Percentiles rank a stretch among this genome's conserved stretches.
Evolutionary conservation across 2,329 filamentous ascomycete species (phyloP).

Genomic region (Sporothrix brunneoviolacea): DNA sequence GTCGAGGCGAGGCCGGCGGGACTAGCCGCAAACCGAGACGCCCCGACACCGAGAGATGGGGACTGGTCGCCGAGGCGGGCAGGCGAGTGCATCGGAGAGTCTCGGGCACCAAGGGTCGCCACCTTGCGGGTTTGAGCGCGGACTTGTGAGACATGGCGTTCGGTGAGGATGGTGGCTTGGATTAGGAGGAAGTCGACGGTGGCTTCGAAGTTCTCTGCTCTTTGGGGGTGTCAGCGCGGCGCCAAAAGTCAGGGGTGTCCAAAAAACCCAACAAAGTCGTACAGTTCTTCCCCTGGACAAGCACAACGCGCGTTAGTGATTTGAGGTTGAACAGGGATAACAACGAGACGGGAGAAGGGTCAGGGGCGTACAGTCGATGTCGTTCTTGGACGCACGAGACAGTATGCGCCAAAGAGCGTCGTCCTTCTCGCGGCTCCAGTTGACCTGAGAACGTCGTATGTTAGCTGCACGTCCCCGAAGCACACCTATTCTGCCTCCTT

Average conservation of each 20-base stretch:
- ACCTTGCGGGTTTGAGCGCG: constrained; percentile 81
- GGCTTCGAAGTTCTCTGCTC: constrained; percentile 73
- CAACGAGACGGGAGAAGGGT: too few relatives aligned
- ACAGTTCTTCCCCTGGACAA: constrained; percentile 63
- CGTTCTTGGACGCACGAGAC: constrained; percentile 71
- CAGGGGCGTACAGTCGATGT: constrained; percentile 73
- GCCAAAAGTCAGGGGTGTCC: neutral
- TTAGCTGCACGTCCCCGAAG: too few relatives aligned
- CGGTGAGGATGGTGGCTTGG: constrained; percentile 89
- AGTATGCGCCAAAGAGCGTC: constrained; percentile 85
- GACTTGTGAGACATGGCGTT: constrained; percentile 83
- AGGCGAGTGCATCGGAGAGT: constrained; percentile 51
- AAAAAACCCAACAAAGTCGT: constrained; percentile 1
- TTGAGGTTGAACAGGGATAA: neutral
- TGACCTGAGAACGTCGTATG: constrained; percentile 48
- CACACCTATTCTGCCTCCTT: neutral
- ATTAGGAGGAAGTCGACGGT: constrained; percentile 83
- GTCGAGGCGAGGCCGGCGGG: neutral
- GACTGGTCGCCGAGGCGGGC: constrained; percentile 32
- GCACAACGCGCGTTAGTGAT: neutral
- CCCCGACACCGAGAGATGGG: neutral
- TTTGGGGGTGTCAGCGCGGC: constrained; percentile 28
- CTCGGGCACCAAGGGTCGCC: constrained; percentile 46
- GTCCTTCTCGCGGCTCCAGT: constrained; percentile 85
- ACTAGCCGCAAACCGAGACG: neutral